Base-by-base conservation (phyloP, 805 yeast genomes). In the Nakazawaea wickerhamii region DNA sequence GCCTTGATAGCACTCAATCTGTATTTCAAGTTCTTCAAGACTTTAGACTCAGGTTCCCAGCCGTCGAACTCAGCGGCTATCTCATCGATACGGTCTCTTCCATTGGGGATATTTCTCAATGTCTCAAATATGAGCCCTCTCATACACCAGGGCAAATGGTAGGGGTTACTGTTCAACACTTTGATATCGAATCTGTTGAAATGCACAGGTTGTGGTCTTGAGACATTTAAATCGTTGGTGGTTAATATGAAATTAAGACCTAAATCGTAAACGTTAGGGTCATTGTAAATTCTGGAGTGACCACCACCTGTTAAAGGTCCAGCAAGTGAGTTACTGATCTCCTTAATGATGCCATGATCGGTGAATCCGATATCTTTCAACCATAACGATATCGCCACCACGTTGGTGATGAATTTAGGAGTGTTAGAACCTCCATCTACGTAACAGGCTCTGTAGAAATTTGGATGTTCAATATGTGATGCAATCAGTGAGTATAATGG, bases 261-360 rank as follows among this genome's bases (percentile, higher is more conserved):
- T 47, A 86, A 57, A 50, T 81, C 86, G 57, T 91, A 91, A 1
- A 93, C 98, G 43, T 80, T 75, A 4, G 81, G 77, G 50, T 87
- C 95, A 53, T 85, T 84, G 60, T 91, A 91, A 21, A 93, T 79
- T 48, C 75, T 82, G 0, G 97, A 89, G 59, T 91, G 99, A 0
- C 99, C 99, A 6, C 93, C 90, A 3, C 97, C 96, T 0, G 96
- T 91, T 41, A 93, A 66, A 1, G 96, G 84, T 0, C 99, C 99
- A 0, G 95, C 93, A 48, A 84, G 61, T 0, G 86, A 72, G 32
- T 70, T 73, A 43, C 96, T 86, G 33, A 91, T 72, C 57, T 93
- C 97, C 48, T 81, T 81, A 17, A 91, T 68, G 11, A 93, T 84
- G 18, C 89, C 93, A 57, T 87, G 91, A 56, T 91, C 99, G 38